Evolutionary conservation across 371 early-diverging fungal species (phyloP).

Genomic region (Thermomucor indicae-seudaticae): DNA sequence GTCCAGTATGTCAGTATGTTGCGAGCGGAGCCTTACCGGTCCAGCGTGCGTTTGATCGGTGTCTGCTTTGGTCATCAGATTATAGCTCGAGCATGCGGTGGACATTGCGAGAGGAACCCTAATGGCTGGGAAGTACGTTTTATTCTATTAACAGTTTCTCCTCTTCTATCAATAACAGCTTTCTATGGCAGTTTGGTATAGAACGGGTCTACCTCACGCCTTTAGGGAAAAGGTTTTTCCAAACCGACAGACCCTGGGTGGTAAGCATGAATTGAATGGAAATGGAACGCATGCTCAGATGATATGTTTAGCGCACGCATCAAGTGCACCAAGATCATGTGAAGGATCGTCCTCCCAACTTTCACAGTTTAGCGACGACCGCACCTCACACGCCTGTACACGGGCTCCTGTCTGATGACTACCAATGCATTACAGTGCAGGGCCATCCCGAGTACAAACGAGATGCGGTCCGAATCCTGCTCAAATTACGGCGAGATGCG

Average conservation of each 20-base stretch:
- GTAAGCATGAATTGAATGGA: conserved; percentile 9
- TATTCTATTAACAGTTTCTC: background rate
- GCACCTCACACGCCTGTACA: conserved; percentile 38
- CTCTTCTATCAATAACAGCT: background rate
- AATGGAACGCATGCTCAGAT: background rate
- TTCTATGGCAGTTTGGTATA: conserved; percentile 39
- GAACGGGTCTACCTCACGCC: conserved; percentile 31
- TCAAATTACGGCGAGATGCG: conserved; percentile 14
- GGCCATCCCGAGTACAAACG: conserved; percentile 75
- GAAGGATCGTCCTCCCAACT: conserved; percentile 43
- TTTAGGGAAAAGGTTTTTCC: conserved; percentile 34
- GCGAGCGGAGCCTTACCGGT: conserved; percentile 8
- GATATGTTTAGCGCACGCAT: conserved; percentile 51
- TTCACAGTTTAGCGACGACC: conserved; percentile 43
- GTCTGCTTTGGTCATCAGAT: conserved; percentile 82
- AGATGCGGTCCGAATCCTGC: conserved; percentile 43
- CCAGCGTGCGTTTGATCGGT: conserved; percentile 38
- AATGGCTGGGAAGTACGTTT: conserved; percentile 67
- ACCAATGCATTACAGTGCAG: conserved; percentile 67
- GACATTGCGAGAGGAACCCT: conserved; percentile 48
- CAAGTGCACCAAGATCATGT: conserved; percentile 76
- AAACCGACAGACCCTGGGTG: conserved; percentile 14
- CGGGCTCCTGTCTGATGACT: conserved; percentile 48
- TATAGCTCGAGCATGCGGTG: conserved; percentile 64
- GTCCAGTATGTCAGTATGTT: conserved; percentile 41